These are phyloP conservation scores for Neocallimastix lanati DNA, from an alignment of 192 early-diverging fungal species.

Conservation along the genomic window DNA sequence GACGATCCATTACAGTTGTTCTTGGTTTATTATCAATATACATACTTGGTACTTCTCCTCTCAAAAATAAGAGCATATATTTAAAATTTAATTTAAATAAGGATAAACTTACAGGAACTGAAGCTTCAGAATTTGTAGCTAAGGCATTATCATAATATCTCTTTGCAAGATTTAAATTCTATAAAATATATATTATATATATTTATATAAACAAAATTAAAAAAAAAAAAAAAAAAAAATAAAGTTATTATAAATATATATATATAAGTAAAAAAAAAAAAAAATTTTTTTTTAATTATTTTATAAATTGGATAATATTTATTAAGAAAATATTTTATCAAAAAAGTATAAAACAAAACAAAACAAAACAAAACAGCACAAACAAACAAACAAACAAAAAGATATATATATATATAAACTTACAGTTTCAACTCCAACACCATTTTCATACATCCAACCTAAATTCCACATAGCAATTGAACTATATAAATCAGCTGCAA, in stretches of 20 bases:
- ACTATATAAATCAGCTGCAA: slow-evolving; percentile 54
- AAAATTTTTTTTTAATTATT: too few relatives aligned
- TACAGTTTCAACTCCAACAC: slow-evolving; percentile 63
- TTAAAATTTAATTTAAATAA: slow-evolving; percentile 47
- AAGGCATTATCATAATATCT: slow-evolving; percentile 76
- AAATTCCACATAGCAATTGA: slow-evolving; percentile 90
- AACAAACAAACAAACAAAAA: too few relatives aligned
- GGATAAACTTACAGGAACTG: slow-evolving; percentile 56
- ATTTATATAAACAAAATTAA: too few relatives aligned
- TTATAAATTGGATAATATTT: too few relatives aligned
- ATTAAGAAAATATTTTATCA: too few relatives aligned
- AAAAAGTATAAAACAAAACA: too few relatives aligned
- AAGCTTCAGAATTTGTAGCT: slow-evolving; percentile 55
- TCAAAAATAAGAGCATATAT: slow-evolving; percentile 5
- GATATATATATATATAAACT: not conserved
- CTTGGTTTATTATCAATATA: not conserved
- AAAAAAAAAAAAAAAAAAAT: too few relatives aligned
- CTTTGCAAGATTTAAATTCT: slow-evolving; percentile 86
- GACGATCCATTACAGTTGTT: not conserved
- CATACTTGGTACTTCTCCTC: not conserved
- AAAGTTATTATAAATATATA: too few relatives aligned
- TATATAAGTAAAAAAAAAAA: too few relatives aligned
- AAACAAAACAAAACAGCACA: too few relatives aligned
- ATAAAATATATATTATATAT: not conserved
- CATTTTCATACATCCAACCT: slow-evolving; percentile 90